Base-by-base conservation (phyloP, 2,329 filamentous ascomycete genomes). In the Lasiodiplodia hormozganensis region DNA sequence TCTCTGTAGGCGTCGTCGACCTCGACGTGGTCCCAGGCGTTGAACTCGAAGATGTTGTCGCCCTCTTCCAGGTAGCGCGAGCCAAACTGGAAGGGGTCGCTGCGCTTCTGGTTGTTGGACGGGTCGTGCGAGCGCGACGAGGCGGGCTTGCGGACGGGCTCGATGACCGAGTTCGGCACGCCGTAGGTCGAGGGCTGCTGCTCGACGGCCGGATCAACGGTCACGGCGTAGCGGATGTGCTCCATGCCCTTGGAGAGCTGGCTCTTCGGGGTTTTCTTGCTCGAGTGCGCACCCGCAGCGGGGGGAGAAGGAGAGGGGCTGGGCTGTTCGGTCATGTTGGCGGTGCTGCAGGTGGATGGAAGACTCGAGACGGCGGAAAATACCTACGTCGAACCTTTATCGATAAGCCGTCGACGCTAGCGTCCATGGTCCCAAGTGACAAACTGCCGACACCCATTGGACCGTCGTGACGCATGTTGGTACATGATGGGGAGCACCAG, bases 1-100 rank as follows among this genome's bases (percentile, higher is more conserved):
- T 92, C 88, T 76, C 91, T 90, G 85, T 97, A 98, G 51, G 90
- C 86, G 74, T 93, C 89, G 82, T 98, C 95, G 78, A 94, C 94
- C 81, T 95, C 91, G 77, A 98, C 96, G 79, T 99, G 95, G 79
- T 99, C 96, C 96, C 96, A 99, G 47, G 96, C 96, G 80, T 99
- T 99, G 88, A 96, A 97, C 79, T 96, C 92, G 82, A 95, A 99
- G 75, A 97, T 92, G 78, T 98, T 87, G 82, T 97, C 94, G 76
- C 89, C 88, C 79, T 95, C 86, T 75, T 92, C 89, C 64, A 99
- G 88, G 76, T 88, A 92, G 69, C 95, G 92, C 58, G 92, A 96
- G 70, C 96, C 96, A 80, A 99, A 99, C 81, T 96, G 91, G 81
- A 98, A 99, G 21, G 96, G 96, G 77, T 97, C 94, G 77, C 84